phyloP scores from a whole-genome alignment of 2,329 filamentous ascomycete species.

The Fusarium marasasianum region DNA sequence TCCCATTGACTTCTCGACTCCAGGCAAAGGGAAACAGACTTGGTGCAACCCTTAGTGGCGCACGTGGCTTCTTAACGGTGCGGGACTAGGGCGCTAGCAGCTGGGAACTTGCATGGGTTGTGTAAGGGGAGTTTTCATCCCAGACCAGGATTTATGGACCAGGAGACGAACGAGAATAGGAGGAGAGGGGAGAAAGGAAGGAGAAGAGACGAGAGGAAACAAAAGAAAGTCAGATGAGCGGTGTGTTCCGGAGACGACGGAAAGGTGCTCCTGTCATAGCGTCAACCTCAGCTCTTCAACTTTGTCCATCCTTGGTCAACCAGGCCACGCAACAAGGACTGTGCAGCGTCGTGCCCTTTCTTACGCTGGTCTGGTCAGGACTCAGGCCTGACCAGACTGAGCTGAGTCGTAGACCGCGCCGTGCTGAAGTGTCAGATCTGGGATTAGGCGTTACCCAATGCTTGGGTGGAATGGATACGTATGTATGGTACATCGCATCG shows the following conservation, averaged over 20 bases:
- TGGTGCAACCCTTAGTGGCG: conserved; percentile 37
- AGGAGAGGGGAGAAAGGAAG: conserved; percentile 9
- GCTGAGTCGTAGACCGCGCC: background rate
- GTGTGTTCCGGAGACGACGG: conserved; percentile 24
- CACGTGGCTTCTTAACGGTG: conserved; percentile 45
- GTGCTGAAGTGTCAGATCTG: conserved; percentile 17
- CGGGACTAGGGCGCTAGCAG: conserved; percentile 41
- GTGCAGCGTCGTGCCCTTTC: background rate
- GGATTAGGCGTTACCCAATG: conserved; percentile 18
- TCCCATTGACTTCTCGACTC: conserved; percentile 17
- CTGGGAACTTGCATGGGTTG: conserved; percentile 33
- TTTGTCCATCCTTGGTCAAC: background rate
- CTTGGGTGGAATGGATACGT: conserved; percentile 18
- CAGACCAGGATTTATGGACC: conserved; percentile 1
- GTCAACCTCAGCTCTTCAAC: conserved; percentile 22
- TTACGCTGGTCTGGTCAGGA: background rate
- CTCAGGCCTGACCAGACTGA: background rate
- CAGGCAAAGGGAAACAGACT: conserved; percentile 18
- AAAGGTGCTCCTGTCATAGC: conserved; percentile 24
- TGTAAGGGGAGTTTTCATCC: conserved; percentile 16
- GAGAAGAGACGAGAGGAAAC: conserved; percentile 18
- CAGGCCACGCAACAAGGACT: background rate
- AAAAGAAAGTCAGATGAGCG: conserved; percentile 29
- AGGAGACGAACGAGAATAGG: conserved; percentile 1
- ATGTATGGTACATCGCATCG: conserved; percentile 1